Conservation (phyloP, 768 basidiomycete species). For the Sporobolomyces phaffii region DNA sequence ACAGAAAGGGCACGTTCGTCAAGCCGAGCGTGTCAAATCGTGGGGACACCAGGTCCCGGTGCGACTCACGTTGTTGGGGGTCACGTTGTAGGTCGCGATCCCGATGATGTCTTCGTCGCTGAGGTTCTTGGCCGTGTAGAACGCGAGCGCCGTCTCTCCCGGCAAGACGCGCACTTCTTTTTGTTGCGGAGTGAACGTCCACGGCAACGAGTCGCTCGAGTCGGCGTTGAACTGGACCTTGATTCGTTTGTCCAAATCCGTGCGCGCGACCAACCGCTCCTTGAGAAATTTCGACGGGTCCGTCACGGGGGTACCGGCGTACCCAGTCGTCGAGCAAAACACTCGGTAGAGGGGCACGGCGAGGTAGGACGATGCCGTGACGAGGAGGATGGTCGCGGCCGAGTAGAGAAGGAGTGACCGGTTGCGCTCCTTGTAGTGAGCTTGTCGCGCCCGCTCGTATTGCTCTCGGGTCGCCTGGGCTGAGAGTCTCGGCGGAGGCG, state of each 20-base stretch:
- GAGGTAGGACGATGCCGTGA: conserved; percentile 84
- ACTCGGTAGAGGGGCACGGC: conserved; percentile 95
- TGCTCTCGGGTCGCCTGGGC: background rate
- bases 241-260: conserved; percentile 54
- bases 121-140: conserved; percentile 86
- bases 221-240: conserved; percentile 96
- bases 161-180: conserved; percentile 82
- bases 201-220: conserved; percentile 77
- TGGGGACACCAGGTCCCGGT: too few relatives aligned
- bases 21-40: too few relatives aligned
- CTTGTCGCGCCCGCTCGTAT: conserved; percentile 7
- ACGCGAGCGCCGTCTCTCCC: conserved; percentile 91
- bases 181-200: conserved; percentile 87
- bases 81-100: conserved; percentile 98
- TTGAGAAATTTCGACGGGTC: conserved; percentile 59
- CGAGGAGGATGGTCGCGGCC: conserved; percentile 69
- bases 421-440: conserved; percentile 49
- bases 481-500: background rate
- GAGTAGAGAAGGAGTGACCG: conserved; percentile 75
- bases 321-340: conserved; percentile 96
- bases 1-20: background rate
- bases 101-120: conserved; percentile 85
- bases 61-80: conserved; percentile 89
- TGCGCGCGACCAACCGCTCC: conserved; percentile 70
- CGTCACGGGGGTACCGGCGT: conserved; percentile 87